Evolutionary conservation across 208 protist species (phyloP).

Genomic region (Trypanosoma melophagium): DNA sequence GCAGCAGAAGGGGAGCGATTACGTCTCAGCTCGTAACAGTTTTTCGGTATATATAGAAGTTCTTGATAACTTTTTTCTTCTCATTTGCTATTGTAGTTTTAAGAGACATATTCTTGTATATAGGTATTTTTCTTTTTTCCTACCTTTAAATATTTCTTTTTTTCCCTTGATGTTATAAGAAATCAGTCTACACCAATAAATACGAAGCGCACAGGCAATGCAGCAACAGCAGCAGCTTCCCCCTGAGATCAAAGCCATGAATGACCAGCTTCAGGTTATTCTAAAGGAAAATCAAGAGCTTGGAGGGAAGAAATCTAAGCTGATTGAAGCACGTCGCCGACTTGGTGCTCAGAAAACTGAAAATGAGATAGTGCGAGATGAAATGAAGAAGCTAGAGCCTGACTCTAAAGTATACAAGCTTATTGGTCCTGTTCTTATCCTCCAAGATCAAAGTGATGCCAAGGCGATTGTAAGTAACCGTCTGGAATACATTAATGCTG

Average conservation of each 20-base stretch:
- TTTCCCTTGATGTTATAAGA: not conserved
- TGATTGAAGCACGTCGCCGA: conserved; percentile 82
- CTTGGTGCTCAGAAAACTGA: conserved; percentile 93
- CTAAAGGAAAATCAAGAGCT: conserved; percentile 83
- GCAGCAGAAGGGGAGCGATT: too few relatives aligned
- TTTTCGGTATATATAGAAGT: too few relatives aligned
- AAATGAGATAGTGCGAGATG: conserved; percentile 93
- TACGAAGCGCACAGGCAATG: not conserved
- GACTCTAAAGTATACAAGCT: conserved; percentile 94
- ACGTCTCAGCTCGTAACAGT: too few relatives aligned
- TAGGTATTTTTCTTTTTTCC: not conserved
- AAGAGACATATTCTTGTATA: not conserved
- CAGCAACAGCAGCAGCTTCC: conserved; percentile 71
- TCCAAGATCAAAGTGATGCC: conserved; percentile 91
- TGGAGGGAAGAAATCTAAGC: conserved; percentile 83
- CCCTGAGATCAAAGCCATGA: conserved; percentile 77
- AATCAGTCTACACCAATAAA: not conserved
- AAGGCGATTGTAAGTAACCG: conserved; percentile 89
- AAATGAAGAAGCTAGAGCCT: conserved; percentile 89
- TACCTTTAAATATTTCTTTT: not conserved
- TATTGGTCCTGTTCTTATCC: conserved; percentile 93
- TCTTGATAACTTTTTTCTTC: not conserved
- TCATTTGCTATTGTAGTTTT: not conserved
- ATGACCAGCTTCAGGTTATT: conserved; percentile 70
- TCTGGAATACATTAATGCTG: conserved; percentile 92